A percentile compares a stretch with the other conserved stretches of the same genome.
These are phyloP conservation scores for Rhizomucor pusillus DNA, from an alignment of 371 early-diverging fungal species.

Conservation along the genomic window DNA sequence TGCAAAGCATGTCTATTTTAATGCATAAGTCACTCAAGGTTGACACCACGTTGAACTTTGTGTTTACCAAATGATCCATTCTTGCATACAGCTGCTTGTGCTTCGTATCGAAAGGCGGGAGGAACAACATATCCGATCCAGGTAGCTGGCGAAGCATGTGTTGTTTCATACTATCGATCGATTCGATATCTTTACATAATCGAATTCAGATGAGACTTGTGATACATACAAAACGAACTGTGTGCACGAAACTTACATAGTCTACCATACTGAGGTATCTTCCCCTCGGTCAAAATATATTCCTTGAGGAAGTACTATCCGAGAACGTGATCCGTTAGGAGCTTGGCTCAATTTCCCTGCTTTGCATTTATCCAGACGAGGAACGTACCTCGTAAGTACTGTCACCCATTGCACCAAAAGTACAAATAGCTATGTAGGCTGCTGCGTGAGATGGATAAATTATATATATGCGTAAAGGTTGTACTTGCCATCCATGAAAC, in stretches of 20 bases:
- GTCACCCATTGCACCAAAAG: slow-evolving; percentile 55
- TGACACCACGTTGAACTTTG: too few species aligned
- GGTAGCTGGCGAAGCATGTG: slow-evolving; percentile 49
- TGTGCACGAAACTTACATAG: slow-evolving; percentile 67
- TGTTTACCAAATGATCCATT: slow-evolving; percentile 58
- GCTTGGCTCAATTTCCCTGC: background rate
- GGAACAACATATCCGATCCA: slow-evolving; percentile 40
- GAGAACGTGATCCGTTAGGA: background rate
- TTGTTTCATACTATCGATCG: slow-evolving; percentile 46
- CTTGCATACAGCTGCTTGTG: slow-evolving; percentile 10
- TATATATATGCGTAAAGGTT: background rate
- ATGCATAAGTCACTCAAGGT: too few species aligned
- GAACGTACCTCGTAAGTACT: slow-evolving; percentile 52
- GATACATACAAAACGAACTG: too few species aligned
- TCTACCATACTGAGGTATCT: slow-evolving; percentile 43
- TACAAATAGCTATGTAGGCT: slow-evolving; percentile 18
- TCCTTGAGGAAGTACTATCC: slow-evolving; percentile 72
- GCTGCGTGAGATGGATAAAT: background rate
- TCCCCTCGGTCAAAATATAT: slow-evolving; percentile 58
- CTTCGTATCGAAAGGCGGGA: slow-evolving; percentile 38
- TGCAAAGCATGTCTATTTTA: slow-evolving; percentile 65
- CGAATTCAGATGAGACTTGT: too few species aligned
- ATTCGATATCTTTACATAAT: slow-evolving; percentile 34
- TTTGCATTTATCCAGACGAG: background rate
- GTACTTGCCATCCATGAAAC: slow-evolving; percentile 33